Evolutionary conservation across 1,284 basidiomycete species (phyloP).

Genomic region (Laetiporus sulphureus): DNA sequence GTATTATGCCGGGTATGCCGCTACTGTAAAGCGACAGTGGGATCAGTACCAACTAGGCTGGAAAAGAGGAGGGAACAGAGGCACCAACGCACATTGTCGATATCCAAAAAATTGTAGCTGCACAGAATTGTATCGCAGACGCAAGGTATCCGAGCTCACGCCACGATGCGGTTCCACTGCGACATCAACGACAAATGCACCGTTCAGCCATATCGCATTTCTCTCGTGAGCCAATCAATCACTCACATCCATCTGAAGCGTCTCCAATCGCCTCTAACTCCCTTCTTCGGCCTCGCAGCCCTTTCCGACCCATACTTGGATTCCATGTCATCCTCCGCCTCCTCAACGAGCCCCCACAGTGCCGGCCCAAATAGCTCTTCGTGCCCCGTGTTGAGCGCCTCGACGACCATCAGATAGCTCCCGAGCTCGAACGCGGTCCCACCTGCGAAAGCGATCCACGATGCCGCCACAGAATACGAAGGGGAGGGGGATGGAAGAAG

Average conservation of each 20-base stretch:
- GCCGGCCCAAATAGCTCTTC: constrained; percentile 21
- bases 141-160: constrained; percentile 51
- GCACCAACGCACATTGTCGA: constrained; percentile 30
- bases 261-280: no score
- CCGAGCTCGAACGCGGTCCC: constrained; percentile 45
- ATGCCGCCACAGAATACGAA: constrained; percentile 25
- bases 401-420: constrained; percentile 23
- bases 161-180: constrained; percentile 30
- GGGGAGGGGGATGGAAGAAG: constrained; percentile 30
- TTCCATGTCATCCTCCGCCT: constrained; percentile 5
- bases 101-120: constrained; percentile 55
- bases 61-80: background rate
- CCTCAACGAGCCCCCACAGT: constrained; percentile 13
- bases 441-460: constrained; percentile 43
- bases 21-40: constrained; percentile 25
- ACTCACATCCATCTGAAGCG: constrained; percentile 22
- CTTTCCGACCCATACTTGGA: constrained; percentile 7
- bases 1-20: constrained; percentile 45
- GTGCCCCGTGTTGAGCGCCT: constrained; percentile 24
- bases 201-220: no score
- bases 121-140: constrained; percentile 42
- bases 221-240: no score
- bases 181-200: background rate
- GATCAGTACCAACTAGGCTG: background rate
- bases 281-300: no score